These are phyloP conservation scores for Ganoderma lingzhi DNA, from an alignment of 1,284 basidiomycete species.

Conservation along the genomic window DNA sequence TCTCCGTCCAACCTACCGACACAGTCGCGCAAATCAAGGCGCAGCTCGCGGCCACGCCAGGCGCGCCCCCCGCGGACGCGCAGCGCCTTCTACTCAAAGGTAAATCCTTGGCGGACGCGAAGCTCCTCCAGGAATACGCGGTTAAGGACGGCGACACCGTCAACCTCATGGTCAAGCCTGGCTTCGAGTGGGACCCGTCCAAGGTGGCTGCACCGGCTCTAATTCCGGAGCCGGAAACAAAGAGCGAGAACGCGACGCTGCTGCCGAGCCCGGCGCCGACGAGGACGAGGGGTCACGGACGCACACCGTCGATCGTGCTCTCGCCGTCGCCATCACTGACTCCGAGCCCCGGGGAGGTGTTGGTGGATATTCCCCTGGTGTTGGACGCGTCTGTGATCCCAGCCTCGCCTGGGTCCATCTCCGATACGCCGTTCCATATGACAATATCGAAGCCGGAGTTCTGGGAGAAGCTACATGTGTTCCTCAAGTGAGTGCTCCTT, in stretches of 20 bases:
- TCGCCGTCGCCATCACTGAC: slow-evolving; percentile 71
- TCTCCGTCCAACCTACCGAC: slow-evolving; percentile 79
- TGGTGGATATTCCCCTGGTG: slow-evolving; percentile 71
- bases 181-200: slow-evolving; percentile 70
- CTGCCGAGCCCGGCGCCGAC: slow-evolving; percentile 37
- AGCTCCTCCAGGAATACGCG: slow-evolving; percentile 89
- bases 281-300: slow-evolving; percentile 52
- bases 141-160: slow-evolving; percentile 82
- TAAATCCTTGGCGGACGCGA: slow-evolving; percentile 87
- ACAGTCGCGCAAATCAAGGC: slow-evolving; percentile 82
- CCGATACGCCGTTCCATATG: slow-evolving; percentile 66
- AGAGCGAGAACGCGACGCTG: slow-evolving; percentile 31
- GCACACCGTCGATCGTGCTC: slow-evolving; percentile 78
- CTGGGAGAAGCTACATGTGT: slow-evolving; percentile 74
- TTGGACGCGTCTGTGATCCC: slow-evolving; percentile 63
- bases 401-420: slow-evolving; percentile 48
- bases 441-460: slow-evolving; percentile 77
- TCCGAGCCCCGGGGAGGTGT: slow-evolving; percentile 49
- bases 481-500: slow-evolving; percentile 61
- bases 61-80: slow-evolving; percentile 73
- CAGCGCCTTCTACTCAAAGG: slow-evolving; percentile 92
- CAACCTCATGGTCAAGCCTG: slow-evolving; percentile 86
- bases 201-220: slow-evolving; percentile 38
- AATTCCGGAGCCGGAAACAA: slow-evolving; percentile 15
- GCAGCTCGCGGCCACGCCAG: slow-evolving; percentile 67